Evolutionary conservation across 768 basidiomycete species (phyloP), one percentile per base, ranked within the genome.

Genomic region (Tephrocybe rancida): DNA sequence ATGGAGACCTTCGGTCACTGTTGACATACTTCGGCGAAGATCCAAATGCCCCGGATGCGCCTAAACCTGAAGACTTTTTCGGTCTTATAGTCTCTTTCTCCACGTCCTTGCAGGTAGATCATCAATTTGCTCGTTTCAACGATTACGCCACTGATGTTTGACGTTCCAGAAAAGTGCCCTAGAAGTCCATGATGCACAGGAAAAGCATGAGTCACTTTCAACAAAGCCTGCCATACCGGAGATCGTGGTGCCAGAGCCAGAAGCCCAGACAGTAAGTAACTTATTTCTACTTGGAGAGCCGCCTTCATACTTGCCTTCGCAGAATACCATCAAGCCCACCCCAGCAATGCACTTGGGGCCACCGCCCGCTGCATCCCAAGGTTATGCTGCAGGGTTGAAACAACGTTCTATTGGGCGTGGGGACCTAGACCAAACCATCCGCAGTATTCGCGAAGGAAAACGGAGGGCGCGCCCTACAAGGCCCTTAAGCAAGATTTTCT

Each of bases 21-120:
- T 71, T 91, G 6, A 53, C 61, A 0, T 97, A 89, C 72, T 96
- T 87, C 63, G 93, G 93, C 5, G 92, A 96, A 65, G 77, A 77
- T 48, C 80, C 84, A 1, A 81, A 85, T 46, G 73, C 81, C 0
- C 74, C 82, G 0, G 84, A 91, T 14, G 75, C 84, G 1, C 78
- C 80, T 2, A 92, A 87, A 62, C 82, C 89, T 0, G 95, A 95
- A 65, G 88, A 90, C 56, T 85, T 97, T 64, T 95, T 97, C 61
- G 81, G 79, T 0, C 70, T 86, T 50, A 79, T 94, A 42, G 74
- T 82, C n/a, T 81, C 85, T 0, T 93, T 94, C 69, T 88, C 87
- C 0, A 82, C 83, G 0, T 83, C 83, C 1, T 73, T 95, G 18
- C 85, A 86, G 81, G 88, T 86, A 72, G n/a, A 7, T 25, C 13